Evolutionary conservation across 73 alveolate genomes (phyloP).

Genomic region (Paramecium biaurelia): DNA sequence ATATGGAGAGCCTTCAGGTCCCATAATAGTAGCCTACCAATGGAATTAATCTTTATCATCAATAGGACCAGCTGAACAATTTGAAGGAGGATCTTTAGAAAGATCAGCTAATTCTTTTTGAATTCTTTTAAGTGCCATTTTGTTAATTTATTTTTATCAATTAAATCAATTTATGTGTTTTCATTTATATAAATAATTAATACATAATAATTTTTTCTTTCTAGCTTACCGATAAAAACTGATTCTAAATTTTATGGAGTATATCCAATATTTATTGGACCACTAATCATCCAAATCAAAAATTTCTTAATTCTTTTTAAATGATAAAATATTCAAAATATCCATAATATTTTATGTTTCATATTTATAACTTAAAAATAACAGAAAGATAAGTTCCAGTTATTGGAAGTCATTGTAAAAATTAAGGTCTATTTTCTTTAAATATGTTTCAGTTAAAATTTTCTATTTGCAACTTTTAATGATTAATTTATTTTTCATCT

Average conservation of each 20-base stretch:
- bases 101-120: slow-evolving; percentile 82
- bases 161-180: background rate
- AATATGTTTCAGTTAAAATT: too few relatives aligned
- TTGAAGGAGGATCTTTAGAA: slow-evolving; percentile 84
- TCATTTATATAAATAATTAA: background rate
- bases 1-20: slow-evolving; percentile 84
- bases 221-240: slow-evolving; percentile 38
- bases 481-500: too few relatives aligned
- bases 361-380: background rate
- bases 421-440: background rate
- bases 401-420: background rate
- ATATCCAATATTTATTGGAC: background rate
- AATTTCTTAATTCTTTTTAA: too few relatives aligned
- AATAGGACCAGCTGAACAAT: slow-evolving; percentile 85
- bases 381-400: background rate
- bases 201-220: background rate
- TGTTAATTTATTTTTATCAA: background rate
- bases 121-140: slow-evolving; percentile 82
- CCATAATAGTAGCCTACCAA: slow-evolving; percentile 85
- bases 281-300: background rate
- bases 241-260: background rate
- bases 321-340: background rate
- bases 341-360: too few relatives aligned
- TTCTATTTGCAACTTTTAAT: background rate
- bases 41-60: slow-evolving; percentile 74